Conservation (phyloP, 2,329 filamentous ascomycete genomes). For the Trichoderma sp. region DNA sequence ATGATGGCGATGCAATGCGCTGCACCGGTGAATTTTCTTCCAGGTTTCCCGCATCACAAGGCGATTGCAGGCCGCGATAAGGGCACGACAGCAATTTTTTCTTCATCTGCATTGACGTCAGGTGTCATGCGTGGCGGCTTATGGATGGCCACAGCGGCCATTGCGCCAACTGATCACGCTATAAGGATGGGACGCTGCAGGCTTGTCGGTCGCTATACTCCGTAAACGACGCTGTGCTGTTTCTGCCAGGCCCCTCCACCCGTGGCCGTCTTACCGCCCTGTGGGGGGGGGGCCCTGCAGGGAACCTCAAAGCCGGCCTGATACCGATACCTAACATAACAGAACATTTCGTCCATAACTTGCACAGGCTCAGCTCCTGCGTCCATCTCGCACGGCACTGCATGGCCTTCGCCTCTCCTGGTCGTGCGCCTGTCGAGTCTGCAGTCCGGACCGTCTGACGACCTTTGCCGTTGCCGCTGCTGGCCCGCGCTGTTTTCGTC, state of each 20-base stretch:
- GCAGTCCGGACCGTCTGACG: background rate
- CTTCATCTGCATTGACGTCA: constrained; percentile 15
- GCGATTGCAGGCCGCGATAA: constrained; percentile 5
- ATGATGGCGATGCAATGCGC: background rate
- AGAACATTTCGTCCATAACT: background rate
- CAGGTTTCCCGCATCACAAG: constrained; percentile 6
- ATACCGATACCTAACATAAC: background rate
- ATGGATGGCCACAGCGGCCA: constrained; percentile 17
- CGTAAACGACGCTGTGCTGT: background rate
- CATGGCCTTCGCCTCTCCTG: background rate
- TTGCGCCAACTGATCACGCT: constrained; percentile 17
- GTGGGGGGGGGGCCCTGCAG: constrained; percentile 4
- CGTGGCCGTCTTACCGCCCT: constrained; percentile 7
- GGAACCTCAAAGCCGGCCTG: background rate
- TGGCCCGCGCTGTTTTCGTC: background rate
- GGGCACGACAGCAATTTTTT: background rate
- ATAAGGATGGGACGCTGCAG: constrained; percentile 7
- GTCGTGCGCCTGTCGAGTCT: background rate
- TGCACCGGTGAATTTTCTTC: background rate
- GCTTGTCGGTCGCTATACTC: background rate
- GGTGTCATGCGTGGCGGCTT: constrained; percentile 18
- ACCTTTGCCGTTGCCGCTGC: background rate
- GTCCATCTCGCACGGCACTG: background rate
- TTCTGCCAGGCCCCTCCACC: constrained; percentile 10
- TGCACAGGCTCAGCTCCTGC: background rate